Evolutionary conservation across 495 filamentous ascomycete species (phyloP), one percentile per base, ranked within the genome.

Genomic region (Xylaria castorea): DNA sequence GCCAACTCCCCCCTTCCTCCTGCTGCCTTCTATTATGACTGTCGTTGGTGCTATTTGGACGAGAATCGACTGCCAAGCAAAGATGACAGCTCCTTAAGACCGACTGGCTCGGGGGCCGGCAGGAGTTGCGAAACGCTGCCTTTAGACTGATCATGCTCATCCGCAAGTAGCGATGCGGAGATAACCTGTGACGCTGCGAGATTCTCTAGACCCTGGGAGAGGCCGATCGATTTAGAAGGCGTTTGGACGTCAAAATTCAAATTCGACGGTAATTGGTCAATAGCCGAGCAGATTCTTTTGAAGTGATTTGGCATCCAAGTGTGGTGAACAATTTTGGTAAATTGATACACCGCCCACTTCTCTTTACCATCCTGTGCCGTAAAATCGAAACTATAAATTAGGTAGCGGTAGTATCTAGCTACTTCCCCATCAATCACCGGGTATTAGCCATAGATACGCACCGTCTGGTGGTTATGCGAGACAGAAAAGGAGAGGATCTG

Each of bases 401-500:
- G 66, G 34, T 81, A 66, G 58, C 64, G 82, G 72, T 85, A 82
- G 71, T 82, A 79, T 3, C 58, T 72, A 34, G 72, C 79, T 22
- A 77, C 36, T 5, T 78, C 72, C 65, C 67, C 75, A 51, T 77
- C 68, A 16, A 82, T 81, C 18, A 81, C 67, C 2, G 73, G 72
- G 58, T 84, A 84, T 71, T 84, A 73, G 42, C 81, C 80, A 38
- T 81, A 80, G 32, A 87, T 83, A 30, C 77, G 72, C 32, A 85
- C 81, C 9, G 71, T 71, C 22, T 65, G 34, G 48, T 83, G 68
- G 73, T 87, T 75, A 75, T 87, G 82, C 30, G 83, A 87, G 70
- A 88, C 77, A 5, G 83, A 87, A 79, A 87, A 87, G 44, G 79
- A 77, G 65, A 85, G 76, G 44, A 85, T 82, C 74, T 83, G 70